Evolutionary conservation across 169 alveolate genomes (phyloP).

Genomic region (Condylostoma magnum): DNA sequence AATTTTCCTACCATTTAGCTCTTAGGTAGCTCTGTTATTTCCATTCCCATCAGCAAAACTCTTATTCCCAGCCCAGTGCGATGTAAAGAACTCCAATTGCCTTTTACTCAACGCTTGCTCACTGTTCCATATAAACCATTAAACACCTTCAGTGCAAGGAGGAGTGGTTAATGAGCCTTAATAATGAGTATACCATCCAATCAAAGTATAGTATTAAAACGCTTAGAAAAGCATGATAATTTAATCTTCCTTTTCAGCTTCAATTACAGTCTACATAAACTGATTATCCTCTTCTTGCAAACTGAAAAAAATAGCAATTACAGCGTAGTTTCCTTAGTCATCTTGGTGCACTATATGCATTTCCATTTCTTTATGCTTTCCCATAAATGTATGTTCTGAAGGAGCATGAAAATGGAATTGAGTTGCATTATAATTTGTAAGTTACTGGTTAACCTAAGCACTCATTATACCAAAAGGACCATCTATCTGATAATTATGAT

Average conservation of each 20-base stretch:
- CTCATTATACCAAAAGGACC: no score
- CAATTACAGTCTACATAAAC: background rate
- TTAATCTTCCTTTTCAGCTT: background rate
- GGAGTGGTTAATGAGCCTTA: conserved; percentile 73
- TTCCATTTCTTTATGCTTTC: conserved; percentile 53
- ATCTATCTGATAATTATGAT: no score
- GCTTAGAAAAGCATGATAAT: background rate
- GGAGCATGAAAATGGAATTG: conserved; percentile 69
- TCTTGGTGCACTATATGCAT: conserved; percentile 51
- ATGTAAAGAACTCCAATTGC: conserved; percentile 38
- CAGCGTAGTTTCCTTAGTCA: conserved; percentile 7
- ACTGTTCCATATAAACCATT: conserved; percentile 48
- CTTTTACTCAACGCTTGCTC: conserved; percentile 31
- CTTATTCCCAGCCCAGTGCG: conserved; percentile 34
- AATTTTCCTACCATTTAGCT: conserved; percentile 41
- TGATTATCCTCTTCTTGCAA: background rate
- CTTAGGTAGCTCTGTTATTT: conserved; percentile 47
- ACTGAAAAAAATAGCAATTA: conserved; percentile 17
- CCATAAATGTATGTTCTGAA: conserved; percentile 56
- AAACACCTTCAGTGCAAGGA: conserved; percentile 66
- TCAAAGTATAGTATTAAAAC: background rate
- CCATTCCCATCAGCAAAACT: conserved; percentile 54
- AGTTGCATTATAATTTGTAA: background rate
- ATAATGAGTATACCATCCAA: conserved; percentile 38
- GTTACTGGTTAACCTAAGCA: background rate